Conservation (phyloP, 2,329 filamentous ascomycete genomes). For the Epichloe elymi region DNA sequence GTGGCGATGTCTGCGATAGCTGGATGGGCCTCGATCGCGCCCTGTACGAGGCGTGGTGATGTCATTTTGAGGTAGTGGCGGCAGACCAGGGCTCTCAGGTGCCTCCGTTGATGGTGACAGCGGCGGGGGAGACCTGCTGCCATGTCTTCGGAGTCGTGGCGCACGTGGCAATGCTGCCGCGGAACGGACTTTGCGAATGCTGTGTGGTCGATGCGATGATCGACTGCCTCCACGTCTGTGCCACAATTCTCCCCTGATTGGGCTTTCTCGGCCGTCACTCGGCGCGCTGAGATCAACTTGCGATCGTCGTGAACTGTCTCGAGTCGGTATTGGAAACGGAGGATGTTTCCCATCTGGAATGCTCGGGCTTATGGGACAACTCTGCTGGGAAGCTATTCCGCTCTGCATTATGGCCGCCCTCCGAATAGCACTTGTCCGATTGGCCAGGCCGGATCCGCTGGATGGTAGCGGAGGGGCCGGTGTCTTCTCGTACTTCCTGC, state of each 20-base stretch:
- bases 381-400: slow-evolving; percentile 54
- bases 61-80: slow-evolving; percentile 60
- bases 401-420: slow-evolving; percentile 70
- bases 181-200: slow-evolving; percentile 73
- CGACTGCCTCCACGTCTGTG: slow-evolving; percentile 36
- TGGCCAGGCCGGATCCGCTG: slow-evolving; percentile 28
- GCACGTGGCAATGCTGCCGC: slow-evolving; percentile 56
- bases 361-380: slow-evolving; percentile 52
- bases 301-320: slow-evolving; percentile 73
- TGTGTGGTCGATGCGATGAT: slow-evolving; percentile 43
- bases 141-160: slow-evolving; percentile 33
- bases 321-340: slow-evolving; percentile 82
- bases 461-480: slow-evolving; percentile 12
- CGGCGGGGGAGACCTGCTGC: slow-evolving; percentile 51
- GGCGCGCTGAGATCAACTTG: slow-evolving; percentile 50
- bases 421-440: slow-evolving; percentile 45
- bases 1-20: slow-evolving; percentile 36
- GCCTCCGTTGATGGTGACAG: slow-evolving; percentile 55
- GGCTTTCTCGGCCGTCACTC: slow-evolving; percentile 65
- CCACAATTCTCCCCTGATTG: slow-evolving; percentile 48
- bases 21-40: slow-evolving; percentile 21
- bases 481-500: slow-evolving; percentile 25
- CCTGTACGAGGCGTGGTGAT: slow-evolving; percentile 47
- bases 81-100: slow-evolving; percentile 57
- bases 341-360: slow-evolving; percentile 49